Conservation (phyloP, 805 yeast species). For the Schwanniomyces yamadae region DNA sequence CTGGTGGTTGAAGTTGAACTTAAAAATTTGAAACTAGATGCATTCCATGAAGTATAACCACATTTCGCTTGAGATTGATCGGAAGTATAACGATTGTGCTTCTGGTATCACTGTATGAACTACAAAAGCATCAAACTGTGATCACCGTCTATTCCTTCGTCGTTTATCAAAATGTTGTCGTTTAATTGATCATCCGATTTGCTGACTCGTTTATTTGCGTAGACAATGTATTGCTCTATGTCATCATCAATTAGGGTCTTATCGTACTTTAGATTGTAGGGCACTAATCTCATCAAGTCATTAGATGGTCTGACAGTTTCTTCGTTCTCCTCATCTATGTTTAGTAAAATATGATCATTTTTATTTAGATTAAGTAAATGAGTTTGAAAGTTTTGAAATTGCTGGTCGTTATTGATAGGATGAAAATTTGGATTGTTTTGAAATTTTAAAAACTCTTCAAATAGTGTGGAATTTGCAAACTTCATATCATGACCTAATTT, state of each 20-base stretch:
- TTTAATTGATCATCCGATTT: constrained; percentile 23
- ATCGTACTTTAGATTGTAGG: constrained; percentile 33
- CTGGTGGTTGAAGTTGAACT: no score
- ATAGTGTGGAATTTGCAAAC: constrained; percentile 29
- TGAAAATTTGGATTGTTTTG: constrained; percentile 29
- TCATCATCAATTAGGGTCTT: constrained; percentile 23
- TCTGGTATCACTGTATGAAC: no score
- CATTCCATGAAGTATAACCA: no score
- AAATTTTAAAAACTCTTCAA: constrained; percentile 24
- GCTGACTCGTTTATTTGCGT: constrained; percentile 22
- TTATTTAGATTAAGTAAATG: constrained; percentile 22
- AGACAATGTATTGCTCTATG: constrained; percentile 22
- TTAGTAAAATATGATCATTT: constrained; percentile 29
- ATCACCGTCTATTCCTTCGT: constrained; percentile 26
- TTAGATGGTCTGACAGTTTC: constrained; percentile 18
- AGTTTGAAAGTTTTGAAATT: constrained; percentile 17
- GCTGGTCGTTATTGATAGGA: constrained; percentile 21
- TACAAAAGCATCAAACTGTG: constrained; percentile 18
- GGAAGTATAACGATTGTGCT: no score
- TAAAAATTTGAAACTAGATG: no score
- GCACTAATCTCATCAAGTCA: constrained; percentile 23
- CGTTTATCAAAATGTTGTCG: constrained; percentile 9
- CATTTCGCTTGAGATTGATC: no score
- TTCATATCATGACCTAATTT: constrained; percentile 38
- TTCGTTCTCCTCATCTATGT: constrained; percentile 20